Evolutionary conservation across 2,329 filamentous ascomycete genomes (phyloP), one percentile per base, ranked within the genome.

Genomic region (Aphanocladium album): DNA sequence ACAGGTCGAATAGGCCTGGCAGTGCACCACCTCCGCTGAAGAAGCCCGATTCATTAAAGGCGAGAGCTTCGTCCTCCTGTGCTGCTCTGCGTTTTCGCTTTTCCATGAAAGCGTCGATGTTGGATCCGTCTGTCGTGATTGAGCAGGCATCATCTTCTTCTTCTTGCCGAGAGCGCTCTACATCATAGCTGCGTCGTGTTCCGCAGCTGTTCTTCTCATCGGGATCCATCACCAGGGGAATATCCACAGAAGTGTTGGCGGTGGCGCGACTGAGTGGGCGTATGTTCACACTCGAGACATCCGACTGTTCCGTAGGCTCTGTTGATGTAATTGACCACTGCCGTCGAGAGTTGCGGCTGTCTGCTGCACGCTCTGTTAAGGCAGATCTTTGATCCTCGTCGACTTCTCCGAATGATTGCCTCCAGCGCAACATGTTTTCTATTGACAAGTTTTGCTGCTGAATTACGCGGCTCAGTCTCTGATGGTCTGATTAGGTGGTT

Each of bases 181-280:
- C 16, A 5, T 53, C 39, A 19, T 27, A 57, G 55, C 45, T 39
- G 17, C 21, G 33, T n/a, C 21, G 19, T 11, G 33, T n/a, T 17
- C 43, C 39, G 45, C 19, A 17, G 52, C 45, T 17, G 37, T 25
- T 46, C 25, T 46, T 16, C 37, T 56, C 59, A n/a, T 61, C 59
- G 25, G 41, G 45, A 4, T 61, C 59, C 46, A 56, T 33, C 6
- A 60, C n/a, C 6, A 51, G 55, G 16, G 33, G 33, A 2, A 76
- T 64, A 63, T 80, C 77, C 45, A 81, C 67, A 0, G 79, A 80
- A 0, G 79, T 81, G 30, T 73, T 75, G 9, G 75, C 72, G 0
- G 79, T 80, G 59, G 79, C 76, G 25, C 71, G 73, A 2, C 78
- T 80, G 30, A 72, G 71, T 1, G 77, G 75, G 2, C 76, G 69